These are phyloP conservation scores for Colletotrichum tropicale DNA, from an alignment of 2,329 filamentous ascomycete species.

Conservation along the genomic window DNA sequence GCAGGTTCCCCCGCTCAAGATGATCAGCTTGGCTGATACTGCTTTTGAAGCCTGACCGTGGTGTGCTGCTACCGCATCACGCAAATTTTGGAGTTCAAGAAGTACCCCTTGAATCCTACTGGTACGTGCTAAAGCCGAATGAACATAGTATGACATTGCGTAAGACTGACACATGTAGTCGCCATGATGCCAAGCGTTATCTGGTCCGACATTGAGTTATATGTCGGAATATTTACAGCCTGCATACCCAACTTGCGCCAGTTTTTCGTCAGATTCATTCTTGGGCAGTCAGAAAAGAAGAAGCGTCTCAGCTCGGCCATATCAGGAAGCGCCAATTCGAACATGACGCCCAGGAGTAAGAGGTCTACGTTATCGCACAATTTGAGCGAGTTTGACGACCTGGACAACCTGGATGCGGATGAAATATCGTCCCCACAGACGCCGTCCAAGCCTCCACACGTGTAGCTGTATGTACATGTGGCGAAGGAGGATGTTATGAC, in stretches of 20 bases:
- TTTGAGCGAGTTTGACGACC: background rate
- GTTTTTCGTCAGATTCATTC: constrained; percentile 12
- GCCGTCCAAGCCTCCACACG: background rate
- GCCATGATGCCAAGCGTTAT: constrained; percentile 5
- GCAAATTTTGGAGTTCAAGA: background rate
- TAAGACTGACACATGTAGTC: background rate
- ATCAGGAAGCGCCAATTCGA: background rate
- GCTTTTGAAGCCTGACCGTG: constrained; percentile 2
- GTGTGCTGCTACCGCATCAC: background rate
- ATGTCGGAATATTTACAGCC: constrained; percentile 2
- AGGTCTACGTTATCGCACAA: background rate
- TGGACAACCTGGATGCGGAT: background rate
- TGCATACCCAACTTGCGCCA: constrained; percentile 15
- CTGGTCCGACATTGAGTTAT: constrained; percentile 5
- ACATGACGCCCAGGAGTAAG: background rate
- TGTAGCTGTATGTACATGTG: background rate
- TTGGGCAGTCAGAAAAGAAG: constrained; percentile 2
- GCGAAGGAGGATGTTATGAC: background rate
- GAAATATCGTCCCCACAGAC: background rate
- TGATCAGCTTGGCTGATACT: background rate
- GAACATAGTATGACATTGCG: fast-evolving
- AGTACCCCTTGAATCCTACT: background rate
- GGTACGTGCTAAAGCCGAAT: background rate
- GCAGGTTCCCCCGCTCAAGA: background rate
- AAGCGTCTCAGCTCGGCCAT: background rate